Evolutionary conservation across 2,329 filamentous ascomycete genomes (phyloP).

Genomic region (Dothistroma pini): DNA sequence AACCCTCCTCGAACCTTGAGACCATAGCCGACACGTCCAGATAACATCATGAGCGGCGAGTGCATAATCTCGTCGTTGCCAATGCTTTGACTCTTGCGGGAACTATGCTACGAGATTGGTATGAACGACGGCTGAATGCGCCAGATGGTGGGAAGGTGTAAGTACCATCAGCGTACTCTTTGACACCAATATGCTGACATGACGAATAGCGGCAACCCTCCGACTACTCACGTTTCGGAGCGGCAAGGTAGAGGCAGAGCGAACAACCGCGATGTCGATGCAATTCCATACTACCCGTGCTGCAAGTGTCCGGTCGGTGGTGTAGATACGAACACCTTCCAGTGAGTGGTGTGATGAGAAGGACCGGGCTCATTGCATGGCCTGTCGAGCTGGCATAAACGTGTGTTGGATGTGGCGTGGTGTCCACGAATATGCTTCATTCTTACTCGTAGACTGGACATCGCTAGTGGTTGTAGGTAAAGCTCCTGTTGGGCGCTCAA

Average conservation of each 20-base stretch:
- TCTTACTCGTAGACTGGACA: no score
- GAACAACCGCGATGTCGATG: not conserved
- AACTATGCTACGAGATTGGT: conserved; percentile 13
- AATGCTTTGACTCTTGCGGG: conserved; percentile 16
- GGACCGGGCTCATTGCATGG: no score
- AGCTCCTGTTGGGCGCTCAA: no score
- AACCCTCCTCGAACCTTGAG: not conserved
- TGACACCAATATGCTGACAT: not conserved
- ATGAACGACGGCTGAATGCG: conserved; percentile 8
- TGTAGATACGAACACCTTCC: no score
- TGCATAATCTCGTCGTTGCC: conserved; percentile 20
- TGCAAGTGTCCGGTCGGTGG: no score
- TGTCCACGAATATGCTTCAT: no score
- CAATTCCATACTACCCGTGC: not conserved
- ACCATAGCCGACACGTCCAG: not conserved
- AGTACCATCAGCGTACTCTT: conserved; percentile 5
- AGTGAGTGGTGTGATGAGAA: no score
- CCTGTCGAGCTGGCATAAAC: no score
- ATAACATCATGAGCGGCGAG: conserved; percentile 9
- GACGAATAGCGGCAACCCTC: not conserved
- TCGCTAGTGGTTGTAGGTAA: no score
- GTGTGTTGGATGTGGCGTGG: no score
- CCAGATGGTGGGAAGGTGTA: conserved; percentile 10
- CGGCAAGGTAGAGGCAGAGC: not conserved
- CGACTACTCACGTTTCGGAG: not conserved